Evolutionary conservation across 148 eudicot genomes (phyloP).

Genomic region (Tetragonia tetragonoides): DNA sequence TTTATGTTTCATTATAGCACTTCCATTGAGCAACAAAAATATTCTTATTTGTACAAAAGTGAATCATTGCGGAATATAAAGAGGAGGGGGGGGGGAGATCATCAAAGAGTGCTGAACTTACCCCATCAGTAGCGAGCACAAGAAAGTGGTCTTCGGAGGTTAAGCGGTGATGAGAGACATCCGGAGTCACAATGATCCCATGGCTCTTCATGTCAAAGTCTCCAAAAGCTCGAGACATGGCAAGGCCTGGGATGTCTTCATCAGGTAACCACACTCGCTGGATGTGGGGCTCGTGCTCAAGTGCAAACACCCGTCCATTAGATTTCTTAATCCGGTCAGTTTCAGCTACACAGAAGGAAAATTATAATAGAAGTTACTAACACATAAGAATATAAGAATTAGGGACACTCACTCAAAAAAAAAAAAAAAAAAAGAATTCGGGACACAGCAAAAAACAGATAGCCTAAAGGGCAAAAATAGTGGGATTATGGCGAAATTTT

Average conservation of each 20-base stretch:
- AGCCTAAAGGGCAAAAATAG: no score
- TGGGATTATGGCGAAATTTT: no score
- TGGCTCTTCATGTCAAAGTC: constrained; percentile 63
- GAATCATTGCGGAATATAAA: no score
- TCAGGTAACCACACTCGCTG: constrained; percentile 75
- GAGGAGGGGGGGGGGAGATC: no score
- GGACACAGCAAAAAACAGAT: no score
- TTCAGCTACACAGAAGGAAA: constrained; percentile 40
- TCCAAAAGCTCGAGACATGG: constrained; percentile 83
- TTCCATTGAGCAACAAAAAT: no score
- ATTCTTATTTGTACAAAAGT: no score
- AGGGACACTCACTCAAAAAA: no score
- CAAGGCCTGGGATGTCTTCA: constrained; percentile 65
- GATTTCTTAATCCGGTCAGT: constrained; percentile 55
- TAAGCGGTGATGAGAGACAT: constrained; percentile 44
- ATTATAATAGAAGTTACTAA: not conserved
- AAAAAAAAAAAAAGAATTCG: no score
- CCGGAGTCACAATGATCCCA: constrained; percentile 65
- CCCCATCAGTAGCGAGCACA: constrained; percentile 77
- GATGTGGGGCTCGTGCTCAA: constrained; percentile 57
- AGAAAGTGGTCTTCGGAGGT: constrained; percentile 57
- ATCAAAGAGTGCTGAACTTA: constrained; percentile 5
- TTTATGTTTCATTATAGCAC: no score
- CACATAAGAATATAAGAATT: no score
- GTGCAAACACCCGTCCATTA: constrained; percentile 63